Conservation (phyloP, 345 rosid species). For the Pelargonium nanum region DNA sequence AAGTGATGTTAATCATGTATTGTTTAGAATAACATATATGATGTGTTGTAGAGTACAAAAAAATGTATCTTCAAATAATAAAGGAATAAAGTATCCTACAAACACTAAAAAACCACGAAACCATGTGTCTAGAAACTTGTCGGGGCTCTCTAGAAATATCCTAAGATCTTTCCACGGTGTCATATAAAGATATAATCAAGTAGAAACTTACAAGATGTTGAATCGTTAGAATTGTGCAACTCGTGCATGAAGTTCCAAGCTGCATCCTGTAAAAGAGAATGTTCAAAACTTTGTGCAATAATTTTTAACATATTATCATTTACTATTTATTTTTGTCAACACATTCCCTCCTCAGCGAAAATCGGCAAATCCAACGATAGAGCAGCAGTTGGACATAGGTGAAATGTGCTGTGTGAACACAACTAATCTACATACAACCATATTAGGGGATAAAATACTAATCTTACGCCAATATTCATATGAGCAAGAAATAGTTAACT, state of each 20-base stretch:
- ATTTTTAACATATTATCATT: not conserved
- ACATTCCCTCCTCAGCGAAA: not conserved
- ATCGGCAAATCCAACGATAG: not conserved
- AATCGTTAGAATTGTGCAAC: slow-evolving; percentile 16
- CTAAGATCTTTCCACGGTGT: not conserved
- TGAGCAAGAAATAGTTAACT: too few species aligned
- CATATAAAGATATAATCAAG: not conserved
- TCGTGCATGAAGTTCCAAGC: slow-evolving; percentile 30
- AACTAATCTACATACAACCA: too few species aligned
- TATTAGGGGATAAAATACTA: too few species aligned
- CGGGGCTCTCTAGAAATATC: not conserved
- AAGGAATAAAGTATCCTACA: too few species aligned
- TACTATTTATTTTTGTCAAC: not conserved
- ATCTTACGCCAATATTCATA: too few species aligned
- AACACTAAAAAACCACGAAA: too few species aligned
- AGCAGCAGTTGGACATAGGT: not conserved
- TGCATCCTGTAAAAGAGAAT: slow-evolving; percentile 22
- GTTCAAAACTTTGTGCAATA: slow-evolving; percentile 2
- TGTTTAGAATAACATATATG: too few species aligned
- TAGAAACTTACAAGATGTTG: slow-evolving; percentile 18
- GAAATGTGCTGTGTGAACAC: too few species aligned
- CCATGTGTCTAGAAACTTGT: not conserved
- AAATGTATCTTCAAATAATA: too few species aligned
- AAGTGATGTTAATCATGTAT: too few species aligned
- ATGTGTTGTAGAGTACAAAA: too few species aligned